Base-by-base conservation (phyloP, 2,329 filamentous ascomycete species). In the Emmonsiellopsis sp. region DNA sequence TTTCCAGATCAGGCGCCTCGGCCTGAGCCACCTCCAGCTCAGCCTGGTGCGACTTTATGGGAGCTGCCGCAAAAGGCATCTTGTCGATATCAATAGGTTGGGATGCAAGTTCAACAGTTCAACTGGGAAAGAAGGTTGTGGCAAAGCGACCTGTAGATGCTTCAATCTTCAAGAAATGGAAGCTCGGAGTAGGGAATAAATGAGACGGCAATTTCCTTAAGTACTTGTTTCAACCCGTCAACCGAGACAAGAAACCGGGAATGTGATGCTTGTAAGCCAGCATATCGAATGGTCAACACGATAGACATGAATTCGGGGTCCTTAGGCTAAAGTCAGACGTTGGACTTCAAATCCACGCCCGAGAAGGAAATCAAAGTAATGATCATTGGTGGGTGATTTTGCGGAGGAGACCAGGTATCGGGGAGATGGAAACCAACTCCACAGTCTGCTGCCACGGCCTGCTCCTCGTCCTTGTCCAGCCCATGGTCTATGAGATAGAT, bases 1-100 rank as follows among this genome's bases (percentile, higher is more conserved):
- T 71, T 60, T 80, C 76, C 60, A 82, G 80, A 34, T 71, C 67
- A 27, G 78, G 78, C 7, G 71, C 70, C 55, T 76, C 74, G 49
- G 66, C 68, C 49, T 71, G 69, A 34, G 73, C 72, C 42, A 71
- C 59, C 49, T 73, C 66, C 43, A 70, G 57, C 46, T 71, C 66
- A 27, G 21, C 21, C 21, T 27, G 21, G 21, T 27, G 21, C 21
- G 21, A 27, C 21, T 27, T 27, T 27, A 27, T 27, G 36, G 36
- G 36, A 39, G 36, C 36, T 27, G 5, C 21, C 21, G 21, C 21
- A 27, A 27, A 9, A 10, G 36, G 36, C 36, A 39, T 39, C 9
- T 39, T n/a, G 36, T 10, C 36, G 36, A 39, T 39, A 27, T 39
- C 36, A 39, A 39, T 10, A 39, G 13, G 36, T 39, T 39, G 21